Conservation (phyloP, 306 rosid species). For the Quercus parvula region DNA sequence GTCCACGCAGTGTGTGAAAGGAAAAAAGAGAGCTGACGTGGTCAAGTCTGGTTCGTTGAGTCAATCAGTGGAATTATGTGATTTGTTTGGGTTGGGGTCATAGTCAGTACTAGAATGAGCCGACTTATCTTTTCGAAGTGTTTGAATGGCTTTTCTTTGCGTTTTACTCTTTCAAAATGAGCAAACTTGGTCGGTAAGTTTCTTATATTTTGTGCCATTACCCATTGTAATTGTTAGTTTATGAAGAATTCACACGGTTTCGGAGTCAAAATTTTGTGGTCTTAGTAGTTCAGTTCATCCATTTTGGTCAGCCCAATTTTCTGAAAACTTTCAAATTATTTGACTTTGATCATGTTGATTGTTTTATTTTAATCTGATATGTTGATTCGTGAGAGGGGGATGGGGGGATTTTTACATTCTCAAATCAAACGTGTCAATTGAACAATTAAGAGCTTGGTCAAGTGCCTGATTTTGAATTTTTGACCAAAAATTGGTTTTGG, state of each 20-base stretch:
- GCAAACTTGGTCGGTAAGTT: background rate
- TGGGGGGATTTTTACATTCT: background rate
- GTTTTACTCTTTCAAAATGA: background rate
- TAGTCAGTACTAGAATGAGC: background rate
- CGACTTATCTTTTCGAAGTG: no score
- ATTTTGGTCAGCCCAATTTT: background rate
- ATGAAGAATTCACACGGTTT: background rate
- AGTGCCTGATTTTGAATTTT: no score
- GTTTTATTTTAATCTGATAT: background rate
- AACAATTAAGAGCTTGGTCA: no score
- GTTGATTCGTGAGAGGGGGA: background rate
- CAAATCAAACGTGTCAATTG: no score
- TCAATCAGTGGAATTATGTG: background rate
- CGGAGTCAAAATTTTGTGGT: background rate
- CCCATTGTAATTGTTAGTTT: background rate
- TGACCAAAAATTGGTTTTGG: no score
- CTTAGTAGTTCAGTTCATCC: background rate
- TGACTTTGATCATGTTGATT: no score
- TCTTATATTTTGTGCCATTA: background rate
- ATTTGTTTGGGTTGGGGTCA: background rate
- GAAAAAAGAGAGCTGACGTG: background rate
- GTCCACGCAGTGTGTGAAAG: background rate
- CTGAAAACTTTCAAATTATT: background rate
- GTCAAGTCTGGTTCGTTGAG: constrained; percentile 26
- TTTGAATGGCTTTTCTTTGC: background rate